Conservation (phyloP, 78 protist species). For the Monosiga brevicollis region DNA sequence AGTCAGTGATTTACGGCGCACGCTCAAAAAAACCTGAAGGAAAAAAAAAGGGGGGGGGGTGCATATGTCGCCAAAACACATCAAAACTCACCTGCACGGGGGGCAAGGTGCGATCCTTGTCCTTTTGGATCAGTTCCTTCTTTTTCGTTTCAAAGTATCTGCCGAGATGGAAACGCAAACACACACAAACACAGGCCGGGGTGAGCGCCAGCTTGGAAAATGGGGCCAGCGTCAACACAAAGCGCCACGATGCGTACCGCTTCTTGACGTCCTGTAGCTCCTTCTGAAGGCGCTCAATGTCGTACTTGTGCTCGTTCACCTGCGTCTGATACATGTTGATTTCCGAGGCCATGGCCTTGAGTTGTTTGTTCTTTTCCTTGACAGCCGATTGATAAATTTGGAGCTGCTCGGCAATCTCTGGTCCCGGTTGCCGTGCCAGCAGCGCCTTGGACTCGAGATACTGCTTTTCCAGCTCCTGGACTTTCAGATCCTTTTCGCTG, state of each 20-base stretch:
- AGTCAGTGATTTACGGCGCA: no score
- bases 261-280: conserved; percentile 3
- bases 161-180: neutral
- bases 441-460: conserved; percentile 65
- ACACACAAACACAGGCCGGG: neutral
- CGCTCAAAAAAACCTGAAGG: no score
- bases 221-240: neutral
- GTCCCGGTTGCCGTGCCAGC: conserved; percentile 72
- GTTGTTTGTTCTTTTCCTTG: conserved; percentile 8
- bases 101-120: neutral
- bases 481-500: conserved; percentile 59
- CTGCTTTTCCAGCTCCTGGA: conserved; percentile 73
- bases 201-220: neutral
- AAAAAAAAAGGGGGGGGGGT: no score
- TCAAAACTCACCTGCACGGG: no score
- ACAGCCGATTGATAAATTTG: neutral
- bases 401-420: conserved; percentile 20
- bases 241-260: neutral
- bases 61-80: no score
- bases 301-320: conserved; percentile 14
- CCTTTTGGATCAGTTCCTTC: neutral
- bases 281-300: neutral
- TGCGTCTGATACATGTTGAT: conserved; percentile 26
- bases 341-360: conserved; percentile 25
- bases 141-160: neutral